A percentile compares a stretch with the other conserved stretches of the same genome.
phyloP scores from a whole-genome alignment of 177 flowering plant genomes.

The Vitis hybrid region DNA sequence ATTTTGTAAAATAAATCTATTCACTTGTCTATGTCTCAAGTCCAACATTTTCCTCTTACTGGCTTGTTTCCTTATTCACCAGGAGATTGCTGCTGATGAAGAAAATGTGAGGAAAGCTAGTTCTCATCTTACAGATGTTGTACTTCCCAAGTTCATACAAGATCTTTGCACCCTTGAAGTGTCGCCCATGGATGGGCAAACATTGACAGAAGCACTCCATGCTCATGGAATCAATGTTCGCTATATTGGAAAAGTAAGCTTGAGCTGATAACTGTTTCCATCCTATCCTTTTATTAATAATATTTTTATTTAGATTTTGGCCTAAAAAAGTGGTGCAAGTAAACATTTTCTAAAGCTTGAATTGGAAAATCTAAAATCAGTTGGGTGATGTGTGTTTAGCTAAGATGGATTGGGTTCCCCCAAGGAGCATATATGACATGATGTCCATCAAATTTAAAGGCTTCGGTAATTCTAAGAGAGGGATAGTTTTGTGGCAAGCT shows the following conservation, averaged over 20 bases:
- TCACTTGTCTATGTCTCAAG: neutral
- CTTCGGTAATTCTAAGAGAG: no score
- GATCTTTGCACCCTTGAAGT: slow-evolving; percentile 97
- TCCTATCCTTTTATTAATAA: neutral
- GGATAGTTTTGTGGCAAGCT: no score
- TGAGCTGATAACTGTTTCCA: neutral
- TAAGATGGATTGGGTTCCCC: no score
- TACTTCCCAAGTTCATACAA: slow-evolving; percentile 85
- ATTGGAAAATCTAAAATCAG: neutral
- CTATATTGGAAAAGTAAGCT: slow-evolving; percentile 85
- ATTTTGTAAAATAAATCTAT: slow-evolving; percentile 4
- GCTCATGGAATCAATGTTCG: slow-evolving; percentile 98
- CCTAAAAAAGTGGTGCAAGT: neutral
- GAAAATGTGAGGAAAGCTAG: slow-evolving; percentile 81
- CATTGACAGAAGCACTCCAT: slow-evolving; percentile 97
- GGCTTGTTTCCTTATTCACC: slow-evolving; percentile 11
- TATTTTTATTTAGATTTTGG: neutral
- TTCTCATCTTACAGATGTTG: slow-evolving; percentile 64
- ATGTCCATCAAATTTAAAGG: no score
- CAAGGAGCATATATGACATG: no score
- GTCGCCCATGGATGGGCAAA: slow-evolving; percentile 99
- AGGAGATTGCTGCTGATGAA: slow-evolving; percentile 91
- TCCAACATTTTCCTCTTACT: neutral
- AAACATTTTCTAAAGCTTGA: neutral
- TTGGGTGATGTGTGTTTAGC: no score